Evolutionary conservation across 768 basidiomycete species (phyloP).

Genomic region (Tylopilus felleus): DNA sequence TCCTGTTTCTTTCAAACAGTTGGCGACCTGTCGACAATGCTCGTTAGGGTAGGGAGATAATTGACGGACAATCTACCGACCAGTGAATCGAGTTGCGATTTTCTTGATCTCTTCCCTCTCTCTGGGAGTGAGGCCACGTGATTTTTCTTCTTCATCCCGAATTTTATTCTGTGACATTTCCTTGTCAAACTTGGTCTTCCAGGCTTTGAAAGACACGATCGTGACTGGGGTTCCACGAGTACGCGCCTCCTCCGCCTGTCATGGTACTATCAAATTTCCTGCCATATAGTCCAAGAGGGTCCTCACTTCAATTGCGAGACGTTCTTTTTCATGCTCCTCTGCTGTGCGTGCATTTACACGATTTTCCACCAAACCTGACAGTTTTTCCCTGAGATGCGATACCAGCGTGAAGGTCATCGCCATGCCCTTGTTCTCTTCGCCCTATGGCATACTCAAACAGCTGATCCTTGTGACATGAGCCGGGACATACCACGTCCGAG

Average conservation of each 20-base stretch:
- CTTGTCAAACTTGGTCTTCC: constrained; percentile 77
- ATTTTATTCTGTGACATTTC: constrained; percentile 57
- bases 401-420: constrained; percentile 98
- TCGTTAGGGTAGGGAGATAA: constrained; percentile 4
- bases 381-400: constrained; percentile 75
- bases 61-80: constrained; percentile 39
- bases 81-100: constrained; percentile 57
- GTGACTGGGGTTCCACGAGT: constrained; percentile 94
- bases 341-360: constrained; percentile 54
- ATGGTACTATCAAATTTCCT: constrained; percentile 1
- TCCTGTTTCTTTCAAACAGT: constrained; percentile 81
- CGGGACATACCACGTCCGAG: constrained; percentile 48
- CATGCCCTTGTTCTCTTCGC: constrained; percentile 87
- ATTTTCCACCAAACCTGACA: constrained; percentile 58
- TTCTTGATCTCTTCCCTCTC: constrained; percentile 85
- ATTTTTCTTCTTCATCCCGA: constrained; percentile 73
- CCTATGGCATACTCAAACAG: constrained; percentile 39
- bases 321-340: constrained; percentile 72
- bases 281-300: background rate
- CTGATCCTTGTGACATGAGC: background rate
- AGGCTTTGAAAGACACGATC: constrained; percentile 68
- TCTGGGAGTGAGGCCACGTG: constrained; percentile 68
- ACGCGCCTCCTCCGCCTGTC: constrained; percentile 80
- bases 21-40: constrained; percentile 66
- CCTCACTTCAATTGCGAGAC: constrained; percentile 69